Conservation (phyloP, 345 rosid species). For the Turritis glabra region DNA sequence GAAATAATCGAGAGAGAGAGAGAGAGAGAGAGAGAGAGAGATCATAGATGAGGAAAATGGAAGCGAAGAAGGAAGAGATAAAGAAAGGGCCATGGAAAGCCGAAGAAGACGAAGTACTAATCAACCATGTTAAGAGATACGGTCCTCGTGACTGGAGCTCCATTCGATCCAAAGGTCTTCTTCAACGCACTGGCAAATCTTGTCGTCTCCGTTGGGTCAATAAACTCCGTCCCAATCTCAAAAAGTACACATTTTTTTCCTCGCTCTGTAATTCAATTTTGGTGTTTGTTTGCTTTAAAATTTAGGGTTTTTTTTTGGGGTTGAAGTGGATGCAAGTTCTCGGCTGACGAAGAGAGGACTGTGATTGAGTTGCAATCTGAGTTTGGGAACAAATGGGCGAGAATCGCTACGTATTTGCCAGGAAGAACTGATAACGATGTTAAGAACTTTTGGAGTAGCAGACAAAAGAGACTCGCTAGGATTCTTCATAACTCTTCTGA, state of each 20-base stretch:
- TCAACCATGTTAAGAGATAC: constrained; percentile 65
- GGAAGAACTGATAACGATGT: constrained; percentile 96
- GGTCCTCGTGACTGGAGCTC: constrained; percentile 99
- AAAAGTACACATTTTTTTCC: constrained; percentile 44
- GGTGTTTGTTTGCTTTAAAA: not conserved
- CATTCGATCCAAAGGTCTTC: constrained; percentile 98
- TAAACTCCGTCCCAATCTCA: constrained; percentile 90
- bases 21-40: not conserved
- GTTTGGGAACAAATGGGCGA: constrained; percentile 95
- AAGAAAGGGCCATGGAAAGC: constrained; percentile 95
- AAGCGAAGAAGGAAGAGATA: constrained; percentile 48
- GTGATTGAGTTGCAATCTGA: constrained; percentile 87
- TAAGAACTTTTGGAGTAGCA: constrained; percentile 95
- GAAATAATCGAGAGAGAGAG: not conserved
- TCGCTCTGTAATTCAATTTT: not conserved
- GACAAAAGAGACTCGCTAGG: constrained; percentile 83
- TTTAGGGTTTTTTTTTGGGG: not conserved
- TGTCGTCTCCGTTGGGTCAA: constrained; percentile 99
- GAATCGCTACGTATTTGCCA: constrained; percentile 75
- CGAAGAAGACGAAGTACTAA: constrained; percentile 82
- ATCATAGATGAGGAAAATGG: constrained; percentile 47
- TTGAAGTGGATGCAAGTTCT: constrained; percentile 86
- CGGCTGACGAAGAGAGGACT: constrained; percentile 80
- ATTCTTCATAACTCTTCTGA: constrained; percentile 55
- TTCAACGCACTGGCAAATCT: constrained; percentile 86